phyloP scores from a whole-genome alignment of 495 filamentous ascomycete species.

The Talaromyces borbonicus region DNA sequence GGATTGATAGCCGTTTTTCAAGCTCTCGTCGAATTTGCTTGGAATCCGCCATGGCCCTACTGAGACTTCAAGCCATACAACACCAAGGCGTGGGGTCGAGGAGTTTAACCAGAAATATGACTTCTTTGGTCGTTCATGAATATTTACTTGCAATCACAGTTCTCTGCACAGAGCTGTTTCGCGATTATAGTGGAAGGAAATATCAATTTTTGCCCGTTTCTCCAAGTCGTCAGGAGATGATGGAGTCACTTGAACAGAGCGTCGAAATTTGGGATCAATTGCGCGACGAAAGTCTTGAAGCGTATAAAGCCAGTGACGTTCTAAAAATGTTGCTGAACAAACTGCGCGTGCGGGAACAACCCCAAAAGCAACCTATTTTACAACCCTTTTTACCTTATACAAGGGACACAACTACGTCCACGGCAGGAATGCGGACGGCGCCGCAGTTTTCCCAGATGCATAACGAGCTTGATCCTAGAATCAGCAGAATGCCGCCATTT shows the following conservation, averaged over 20 bases:
- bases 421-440: too few species aligned
- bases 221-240: not conserved
- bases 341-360: not conserved
- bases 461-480: too few species aligned
- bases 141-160: conserved; percentile 43
- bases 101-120: conserved; percentile 36
- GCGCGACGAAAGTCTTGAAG: not conserved
- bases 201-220: not conserved
- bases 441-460: too few species aligned
- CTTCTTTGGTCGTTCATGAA: conserved; percentile 32
- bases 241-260: not conserved
- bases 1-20: conserved; percentile 14
- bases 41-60: conserved; percentile 29
- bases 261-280: not conserved
- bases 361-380: too few species aligned
- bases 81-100: conserved; percentile 28
- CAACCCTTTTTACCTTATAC: too few species aligned
- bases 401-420: too few species aligned
- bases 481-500: too few species aligned
- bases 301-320: not conserved
- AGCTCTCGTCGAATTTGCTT: conserved; percentile 31
- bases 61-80: conserved; percentile 22
- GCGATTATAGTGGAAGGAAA: not conserved
- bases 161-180: conserved; percentile 35
- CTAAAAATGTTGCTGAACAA: not conserved